These are phyloP conservation scores for Nelumbo lutea DNA, from an alignment of 164 flowering plant genomes.

Conservation along the genomic window DNA sequence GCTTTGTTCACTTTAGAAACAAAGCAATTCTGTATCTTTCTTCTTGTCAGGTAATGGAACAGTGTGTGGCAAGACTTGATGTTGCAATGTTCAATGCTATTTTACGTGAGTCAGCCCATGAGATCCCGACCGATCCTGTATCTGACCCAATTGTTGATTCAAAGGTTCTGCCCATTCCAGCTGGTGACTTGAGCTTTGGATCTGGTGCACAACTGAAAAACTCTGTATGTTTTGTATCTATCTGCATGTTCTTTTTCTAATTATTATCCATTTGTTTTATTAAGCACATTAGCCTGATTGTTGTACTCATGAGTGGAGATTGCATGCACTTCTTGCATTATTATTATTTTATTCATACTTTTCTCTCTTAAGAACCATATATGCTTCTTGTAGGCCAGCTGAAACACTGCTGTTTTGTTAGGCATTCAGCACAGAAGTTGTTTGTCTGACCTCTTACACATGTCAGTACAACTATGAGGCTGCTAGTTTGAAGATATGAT, in stretches of 20 bases:
- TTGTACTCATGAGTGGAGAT: not conserved
- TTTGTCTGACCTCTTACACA: no score
- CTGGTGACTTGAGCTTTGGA: conserved; percentile 96
- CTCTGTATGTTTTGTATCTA: conserved; percentile 48
- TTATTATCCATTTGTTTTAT: no score
- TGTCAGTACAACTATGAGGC: not conserved
- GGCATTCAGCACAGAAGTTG: no score
- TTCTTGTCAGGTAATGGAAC: conserved; percentile 78
- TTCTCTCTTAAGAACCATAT: no score
- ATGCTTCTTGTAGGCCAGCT: no score
- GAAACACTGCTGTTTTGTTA: no score
- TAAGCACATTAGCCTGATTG: not conserved
- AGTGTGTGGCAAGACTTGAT: conserved; percentile 84
- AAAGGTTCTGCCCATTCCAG: conserved; percentile 93
- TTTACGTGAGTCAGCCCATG: conserved; percentile 86
- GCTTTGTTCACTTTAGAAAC: not conserved
- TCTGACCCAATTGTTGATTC: conserved; percentile 96
- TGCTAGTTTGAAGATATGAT: not conserved
- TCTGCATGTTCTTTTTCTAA: not conserved
- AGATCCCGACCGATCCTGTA: conserved; percentile 97
- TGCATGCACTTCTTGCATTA: not conserved
- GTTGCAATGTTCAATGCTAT: conserved; percentile 99
- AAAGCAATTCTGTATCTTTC: not conserved
- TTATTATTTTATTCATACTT: no score
- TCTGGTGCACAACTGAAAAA: conserved; percentile 99